A percentile compares a stretch with the other conserved stretches of the same genome.
Conservation (phyloP, 2,329 filamentous ascomycete genomes). For the Cladosporium cucumerinum region DNA sequence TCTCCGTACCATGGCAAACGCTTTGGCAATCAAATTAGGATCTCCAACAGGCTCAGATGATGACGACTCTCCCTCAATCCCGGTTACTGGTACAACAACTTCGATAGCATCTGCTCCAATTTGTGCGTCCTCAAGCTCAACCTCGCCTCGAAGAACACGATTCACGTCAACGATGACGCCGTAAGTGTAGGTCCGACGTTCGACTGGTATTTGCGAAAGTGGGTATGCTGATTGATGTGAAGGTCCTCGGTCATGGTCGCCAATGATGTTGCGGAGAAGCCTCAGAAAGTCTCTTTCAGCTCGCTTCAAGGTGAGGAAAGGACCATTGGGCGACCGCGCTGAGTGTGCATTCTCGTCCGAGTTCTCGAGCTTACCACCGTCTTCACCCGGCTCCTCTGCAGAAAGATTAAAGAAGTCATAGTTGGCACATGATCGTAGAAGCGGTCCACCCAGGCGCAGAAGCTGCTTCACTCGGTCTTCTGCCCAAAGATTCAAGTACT, state of each 20-base stretch:
- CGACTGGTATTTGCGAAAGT: conserved; percentile 58
- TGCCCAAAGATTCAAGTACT: conserved; percentile 56
- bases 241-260: conserved; percentile 50
- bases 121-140: conserved; percentile 64
- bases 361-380: not conserved
- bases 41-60: conserved; percentile 9
- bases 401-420: conserved; percentile 75
- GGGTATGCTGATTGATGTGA: conserved; percentile 64
- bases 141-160: conserved; percentile 50
- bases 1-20: conserved; percentile 59
- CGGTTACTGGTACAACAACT: conserved; percentile 34
- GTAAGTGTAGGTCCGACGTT: conserved; percentile 63
- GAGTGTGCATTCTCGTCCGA: not conserved
- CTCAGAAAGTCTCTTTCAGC: conserved; percentile 68
- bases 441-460: conserved; percentile 54
- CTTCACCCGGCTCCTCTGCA: conserved; percentile 29
- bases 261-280: conserved; percentile 61
- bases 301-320: conserved; percentile 65
- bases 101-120: conserved; percentile 67
- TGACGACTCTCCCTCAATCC: conserved; percentile 9
- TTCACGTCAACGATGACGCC: conserved; percentile 61
- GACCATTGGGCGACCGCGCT: conserved; percentile 44
- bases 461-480: conserved; percentile 57
- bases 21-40: conserved; percentile 47
- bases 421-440: conserved; percentile 66